phyloP scores from a whole-genome alignment of 2,329 filamentous ascomycete genomes.

The Pseudogymnoascus sp. region DNA sequence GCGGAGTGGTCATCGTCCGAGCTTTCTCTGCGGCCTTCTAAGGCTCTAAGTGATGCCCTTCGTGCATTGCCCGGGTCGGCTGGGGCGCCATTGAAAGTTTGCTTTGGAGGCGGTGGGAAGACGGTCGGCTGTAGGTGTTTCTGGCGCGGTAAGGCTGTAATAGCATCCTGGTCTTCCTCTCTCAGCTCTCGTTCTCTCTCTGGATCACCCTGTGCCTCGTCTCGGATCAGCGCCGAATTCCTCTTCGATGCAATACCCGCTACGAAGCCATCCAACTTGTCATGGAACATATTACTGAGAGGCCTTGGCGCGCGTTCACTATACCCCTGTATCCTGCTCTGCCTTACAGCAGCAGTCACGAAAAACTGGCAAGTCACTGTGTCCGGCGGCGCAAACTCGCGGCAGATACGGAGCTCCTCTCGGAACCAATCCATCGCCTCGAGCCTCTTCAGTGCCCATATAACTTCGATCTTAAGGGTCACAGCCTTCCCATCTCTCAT shows the following conservation, averaged over 20 bases:
- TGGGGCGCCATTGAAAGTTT: neutral
- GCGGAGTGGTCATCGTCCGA: constrained; percentile 38
- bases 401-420: constrained; percentile 85
- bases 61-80: constrained; percentile 20
- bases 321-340: constrained; percentile 16
- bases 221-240: constrained; percentile 73
- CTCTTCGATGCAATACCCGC: constrained; percentile 80
- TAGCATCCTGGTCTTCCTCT: constrained; percentile 74
- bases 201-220: constrained; percentile 70
- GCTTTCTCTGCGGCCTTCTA: constrained; percentile 37
- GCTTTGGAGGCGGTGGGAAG: constrained; percentile 18
- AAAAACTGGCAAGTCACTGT: constrained; percentile 92
- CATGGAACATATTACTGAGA: constrained; percentile 70
- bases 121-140: constrained; percentile 54
- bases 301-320: constrained; percentile 49
- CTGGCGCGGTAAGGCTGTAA: constrained; percentile 69
- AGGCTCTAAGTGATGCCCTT: constrained; percentile 42
- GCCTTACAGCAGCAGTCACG: constrained; percentile 66
- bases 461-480: constrained; percentile 79
- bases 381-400: constrained; percentile 80
- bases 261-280: constrained; percentile 81
- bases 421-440: constrained; percentile 98
- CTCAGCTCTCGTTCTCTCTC: constrained; percentile 75
- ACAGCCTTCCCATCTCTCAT: constrained; percentile 94
- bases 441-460: constrained; percentile 88